Percentiles rank a stretch among this genome's conserved stretches.
phyloP scores from a whole-genome alignment of 169 alveolate species.

The Eimeria maxima region DNA sequence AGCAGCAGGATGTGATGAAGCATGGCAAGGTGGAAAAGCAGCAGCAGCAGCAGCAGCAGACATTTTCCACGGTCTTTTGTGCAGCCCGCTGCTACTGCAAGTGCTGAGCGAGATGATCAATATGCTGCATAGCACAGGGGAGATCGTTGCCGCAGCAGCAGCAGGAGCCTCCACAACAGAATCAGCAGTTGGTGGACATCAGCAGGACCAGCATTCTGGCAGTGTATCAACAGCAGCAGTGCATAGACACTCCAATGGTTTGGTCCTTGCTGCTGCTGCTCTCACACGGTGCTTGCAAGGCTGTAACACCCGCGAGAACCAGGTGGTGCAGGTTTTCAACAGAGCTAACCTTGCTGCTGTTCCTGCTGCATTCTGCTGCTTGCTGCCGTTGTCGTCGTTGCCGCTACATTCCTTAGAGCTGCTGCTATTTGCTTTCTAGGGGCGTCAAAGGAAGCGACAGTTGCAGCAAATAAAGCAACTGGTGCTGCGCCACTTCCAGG shows the following conservation, averaged over 20 bases:
- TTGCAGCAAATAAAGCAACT: not conserved
- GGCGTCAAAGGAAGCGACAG: not conserved
- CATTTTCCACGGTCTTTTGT: not conserved
- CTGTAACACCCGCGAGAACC: not conserved
- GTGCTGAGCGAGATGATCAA: conserved; percentile 9
- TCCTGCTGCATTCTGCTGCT: not conserved
- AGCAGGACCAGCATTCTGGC: not conserved
- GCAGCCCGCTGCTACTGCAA: conserved; percentile 34
- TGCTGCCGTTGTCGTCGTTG: not conserved
- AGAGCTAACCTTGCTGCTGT: not conserved
- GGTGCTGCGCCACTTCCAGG: not conserved
- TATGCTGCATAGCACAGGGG: conserved; percentile 34
- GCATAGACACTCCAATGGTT: not conserved
- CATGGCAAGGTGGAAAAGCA: not conserved
- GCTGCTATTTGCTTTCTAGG: not conserved
- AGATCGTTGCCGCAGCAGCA: not conserved
- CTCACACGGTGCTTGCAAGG: conserved; percentile 31
- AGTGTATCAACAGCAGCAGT: not conserved
- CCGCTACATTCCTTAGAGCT: not conserved
- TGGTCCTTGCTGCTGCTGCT: conserved; percentile 64
- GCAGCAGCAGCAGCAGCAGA: conserved; percentile 54
- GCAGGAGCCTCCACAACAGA: not conserved
- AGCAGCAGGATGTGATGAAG: conserved; percentile 6
- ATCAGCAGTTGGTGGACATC: not conserved
- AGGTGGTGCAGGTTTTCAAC: not conserved